Evolutionary conservation across 352 stramenopile genomes (phyloP), one percentile per base, ranked within the genome.

Genomic region (Phytophthora nicotianae): DNA sequence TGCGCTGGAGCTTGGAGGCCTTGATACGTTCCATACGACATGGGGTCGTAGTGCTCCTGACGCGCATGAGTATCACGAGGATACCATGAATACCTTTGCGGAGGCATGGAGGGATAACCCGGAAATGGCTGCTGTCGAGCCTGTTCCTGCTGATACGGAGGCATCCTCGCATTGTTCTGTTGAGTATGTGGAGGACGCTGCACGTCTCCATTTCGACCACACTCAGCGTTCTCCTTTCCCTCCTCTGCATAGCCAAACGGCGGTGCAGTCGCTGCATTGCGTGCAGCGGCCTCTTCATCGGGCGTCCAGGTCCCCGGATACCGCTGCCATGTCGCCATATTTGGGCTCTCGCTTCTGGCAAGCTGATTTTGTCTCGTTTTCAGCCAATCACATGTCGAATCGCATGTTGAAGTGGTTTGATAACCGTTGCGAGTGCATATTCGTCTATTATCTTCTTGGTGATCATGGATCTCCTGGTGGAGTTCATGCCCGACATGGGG

Each of bases 401-500:
- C 1, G 5, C 10, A 62, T 23, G 53, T 62, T 62, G 54, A 62
- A 56, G 55, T 56, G 41, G 14, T 33, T 8, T 23, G 41, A 58
- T 40, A 58, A 50, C 24, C 21, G 50, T 57, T 47, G 9, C 40
- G 11, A 47, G 19, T 47, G 17, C 19, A 8, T 19, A 47, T 8
- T 47, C 6, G 20, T 6, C 10, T 11, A 7, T 13, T 33, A 13
- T 49, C 14, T 33, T 27, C 23, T 19, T 21, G 11, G 13, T 17
- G 32, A 57, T 13, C 19, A 91, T 91, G 83, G 83, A 74, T 55
- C 58, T 68, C 46, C 73, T 91, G 24, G 83, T 88, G 51, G 78
- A 89, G 51, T 53, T 89, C 38, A 70, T 91, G 58, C 83, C 80
- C 23, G 80, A 83, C 46, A 81, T 91, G 68, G 79, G 68, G n/a